Conservation (phyloP, 345 rosid genomes). For the Kernera saxatilis region DNA sequence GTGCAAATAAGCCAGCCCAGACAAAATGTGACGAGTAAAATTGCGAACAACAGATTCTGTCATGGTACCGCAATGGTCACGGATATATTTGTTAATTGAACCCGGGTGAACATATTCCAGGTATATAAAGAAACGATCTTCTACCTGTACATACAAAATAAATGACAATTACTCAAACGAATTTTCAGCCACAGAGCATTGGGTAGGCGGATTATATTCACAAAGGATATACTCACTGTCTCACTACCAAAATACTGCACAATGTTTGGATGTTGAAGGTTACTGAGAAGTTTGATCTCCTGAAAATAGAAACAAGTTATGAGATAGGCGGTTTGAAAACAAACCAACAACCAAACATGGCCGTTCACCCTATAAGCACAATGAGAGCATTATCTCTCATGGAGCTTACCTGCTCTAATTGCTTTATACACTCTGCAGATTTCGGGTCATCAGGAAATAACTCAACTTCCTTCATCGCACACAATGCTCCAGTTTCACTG, state of each 20-base stretch:
- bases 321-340: neutral
- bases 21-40: conserved; percentile 92
- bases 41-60: conserved; percentile 87
- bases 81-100: conserved; percentile 77
- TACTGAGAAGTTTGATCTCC: conserved; percentile 94
- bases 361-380: neutral
- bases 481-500: conserved; percentile 93
- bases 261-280: conserved; percentile 86
- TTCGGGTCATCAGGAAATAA: conserved; percentile 89
- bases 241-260: conserved; percentile 99
- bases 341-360: neutral
- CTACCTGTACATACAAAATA: conserved; percentile 44
- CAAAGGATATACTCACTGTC: conserved; percentile 56
- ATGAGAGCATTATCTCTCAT: neutral
- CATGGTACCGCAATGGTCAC: conserved; percentile 87
- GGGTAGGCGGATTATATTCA: neutral
- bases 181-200: neutral
- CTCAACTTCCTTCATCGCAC: conserved; percentile 98
- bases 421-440: conserved; percentile 76
- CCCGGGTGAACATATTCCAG: conserved; percentile 97
- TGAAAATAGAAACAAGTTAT: conserved; percentile 30
- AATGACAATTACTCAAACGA: conserved; percentile 1
- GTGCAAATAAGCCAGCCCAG: conserved; percentile 88
- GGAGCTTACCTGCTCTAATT: conserved; percentile 69
- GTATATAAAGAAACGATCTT: conserved; percentile 79